These are phyloP conservation scores for Lactifluus subvellereus DNA, from an alignment of 768 basidiomycete genomes.

Conservation along the genomic window DNA sequence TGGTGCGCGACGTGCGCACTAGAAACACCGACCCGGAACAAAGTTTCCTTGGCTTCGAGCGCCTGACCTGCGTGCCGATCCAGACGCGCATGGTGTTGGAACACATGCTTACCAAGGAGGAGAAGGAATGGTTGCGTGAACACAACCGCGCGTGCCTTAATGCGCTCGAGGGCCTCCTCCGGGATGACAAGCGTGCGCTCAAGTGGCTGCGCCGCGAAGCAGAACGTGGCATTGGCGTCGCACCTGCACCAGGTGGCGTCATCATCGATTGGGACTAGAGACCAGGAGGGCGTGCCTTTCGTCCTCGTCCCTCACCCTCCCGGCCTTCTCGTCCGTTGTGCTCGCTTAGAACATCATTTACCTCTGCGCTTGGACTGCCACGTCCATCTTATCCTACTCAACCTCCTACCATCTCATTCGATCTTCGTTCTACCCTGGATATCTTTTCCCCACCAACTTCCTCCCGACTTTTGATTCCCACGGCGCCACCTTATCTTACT, in stretches of 20 bases:
- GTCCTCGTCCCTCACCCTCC: background rate
- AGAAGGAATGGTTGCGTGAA: conserved; percentile 82
- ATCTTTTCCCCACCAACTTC: background rate
- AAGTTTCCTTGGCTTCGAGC: conserved; percentile 86
- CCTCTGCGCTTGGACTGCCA: background rate
- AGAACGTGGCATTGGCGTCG: conserved; percentile 69
- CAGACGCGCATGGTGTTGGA: conserved; percentile 86
- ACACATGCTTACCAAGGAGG: conserved; percentile 75
- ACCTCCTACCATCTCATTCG: background rate
- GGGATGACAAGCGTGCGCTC: conserved; percentile 73
- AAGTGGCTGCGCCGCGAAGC: conserved; percentile 77
- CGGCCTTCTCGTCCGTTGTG: background rate
- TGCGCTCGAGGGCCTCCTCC: conserved; percentile 56
- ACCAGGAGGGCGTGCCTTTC: background rate
- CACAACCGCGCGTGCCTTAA: conserved; percentile 75
- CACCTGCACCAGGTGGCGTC: conserved; percentile 59
- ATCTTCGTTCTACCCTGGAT: conserved; percentile 3
- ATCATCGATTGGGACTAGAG: conserved; percentile 62
- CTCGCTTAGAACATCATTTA: background rate
- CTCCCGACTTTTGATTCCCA: background rate
- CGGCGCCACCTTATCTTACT: conserved; percentile 9
- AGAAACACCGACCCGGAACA: conserved; percentile 64
- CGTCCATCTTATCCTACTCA: too few relatives aligned
- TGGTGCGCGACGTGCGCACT: conserved; percentile 70
- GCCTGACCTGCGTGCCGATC: conserved; percentile 91